phyloP scores from a whole-genome alignment of 2,329 filamentous ascomycete species.

The Monosporascus sp. region DNA sequence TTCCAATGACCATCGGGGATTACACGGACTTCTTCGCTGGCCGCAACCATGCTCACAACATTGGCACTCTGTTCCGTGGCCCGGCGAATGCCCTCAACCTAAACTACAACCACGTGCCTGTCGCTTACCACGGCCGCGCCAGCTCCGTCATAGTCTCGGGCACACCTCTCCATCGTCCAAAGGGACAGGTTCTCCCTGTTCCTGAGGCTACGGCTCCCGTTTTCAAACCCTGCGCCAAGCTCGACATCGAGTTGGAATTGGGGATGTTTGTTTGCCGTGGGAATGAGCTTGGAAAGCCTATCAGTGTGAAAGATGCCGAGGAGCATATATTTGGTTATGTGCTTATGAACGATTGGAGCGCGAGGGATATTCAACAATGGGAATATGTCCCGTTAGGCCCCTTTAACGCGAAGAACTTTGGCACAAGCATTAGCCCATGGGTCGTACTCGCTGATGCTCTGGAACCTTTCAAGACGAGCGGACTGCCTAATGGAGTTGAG shows the following conservation, averaged over 20 bases:
- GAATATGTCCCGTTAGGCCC: constrained; percentile 61
- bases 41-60: no score
- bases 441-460: constrained; percentile 57
- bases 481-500: no score
- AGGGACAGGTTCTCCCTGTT: constrained; percentile 49
- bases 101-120: no score
- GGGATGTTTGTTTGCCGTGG: constrained; percentile 67
- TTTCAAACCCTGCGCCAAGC: constrained; percentile 47
- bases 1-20: no score
- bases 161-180: constrained; percentile 66
- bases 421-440: constrained; percentile 58
- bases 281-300: constrained; percentile 39
- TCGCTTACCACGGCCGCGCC: constrained; percentile 67
- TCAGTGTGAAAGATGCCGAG: no score
- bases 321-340: constrained; percentile 68
- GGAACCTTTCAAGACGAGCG: constrained; percentile 16
- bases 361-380: constrained; percentile 56
- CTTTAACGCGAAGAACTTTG: constrained; percentile 58
- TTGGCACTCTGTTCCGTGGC: no score
- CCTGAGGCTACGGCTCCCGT: no score
- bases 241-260: constrained; percentile 77
- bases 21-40: no score
- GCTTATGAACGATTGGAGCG: constrained; percentile 61
- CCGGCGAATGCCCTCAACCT: no score
- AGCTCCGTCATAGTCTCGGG: constrained; percentile 72